phyloP scores from a whole-genome alignment of 2,329 filamentous ascomycete genomes.

The Xylogone sp. region DNA sequence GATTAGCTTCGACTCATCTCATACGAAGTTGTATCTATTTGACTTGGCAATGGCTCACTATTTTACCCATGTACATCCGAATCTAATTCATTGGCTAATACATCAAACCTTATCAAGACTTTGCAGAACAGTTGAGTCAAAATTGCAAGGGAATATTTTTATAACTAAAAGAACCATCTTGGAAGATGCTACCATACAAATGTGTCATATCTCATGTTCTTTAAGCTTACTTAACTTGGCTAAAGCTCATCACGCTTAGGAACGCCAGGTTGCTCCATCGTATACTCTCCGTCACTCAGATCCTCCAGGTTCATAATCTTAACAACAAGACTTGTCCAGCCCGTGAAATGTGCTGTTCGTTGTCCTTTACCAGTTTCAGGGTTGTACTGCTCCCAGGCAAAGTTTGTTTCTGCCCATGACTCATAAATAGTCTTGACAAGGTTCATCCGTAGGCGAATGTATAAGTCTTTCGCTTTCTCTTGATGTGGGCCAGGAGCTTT shows the following conservation, averaged over 20 bases:
- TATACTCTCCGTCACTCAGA: constrained; percentile 20
- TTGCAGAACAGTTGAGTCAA: no score
- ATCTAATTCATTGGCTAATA: no score
- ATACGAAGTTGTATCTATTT: no score
- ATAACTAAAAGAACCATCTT: no score
- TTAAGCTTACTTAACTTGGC: no score
- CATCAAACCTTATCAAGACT: no score
- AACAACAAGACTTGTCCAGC: constrained; percentile 97
- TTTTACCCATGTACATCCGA: no score
- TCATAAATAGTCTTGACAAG: constrained; percentile 85
- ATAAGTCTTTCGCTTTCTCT: constrained; percentile 66
- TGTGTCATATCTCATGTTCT: no score
- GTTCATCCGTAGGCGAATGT: constrained; percentile 74
- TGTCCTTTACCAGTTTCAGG: constrained; percentile 91
- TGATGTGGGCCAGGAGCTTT: constrained; percentile 61
- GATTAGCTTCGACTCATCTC: no score
- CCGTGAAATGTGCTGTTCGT: constrained; percentile 95
- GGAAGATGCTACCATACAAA: no score
- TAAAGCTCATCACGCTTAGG: background rate
- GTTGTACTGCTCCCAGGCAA: constrained; percentile 98
- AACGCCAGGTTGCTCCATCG: background rate
- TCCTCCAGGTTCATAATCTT: constrained; percentile 97
- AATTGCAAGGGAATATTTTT: no score
- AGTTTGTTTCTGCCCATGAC: constrained; percentile 86
- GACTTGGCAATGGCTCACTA: no score